Evolutionary conservation across 2,329 filamentous ascomycete species (phyloP), one percentile per base, ranked within the genome.

Genomic region (Trichoderma simmonsii): DNA sequence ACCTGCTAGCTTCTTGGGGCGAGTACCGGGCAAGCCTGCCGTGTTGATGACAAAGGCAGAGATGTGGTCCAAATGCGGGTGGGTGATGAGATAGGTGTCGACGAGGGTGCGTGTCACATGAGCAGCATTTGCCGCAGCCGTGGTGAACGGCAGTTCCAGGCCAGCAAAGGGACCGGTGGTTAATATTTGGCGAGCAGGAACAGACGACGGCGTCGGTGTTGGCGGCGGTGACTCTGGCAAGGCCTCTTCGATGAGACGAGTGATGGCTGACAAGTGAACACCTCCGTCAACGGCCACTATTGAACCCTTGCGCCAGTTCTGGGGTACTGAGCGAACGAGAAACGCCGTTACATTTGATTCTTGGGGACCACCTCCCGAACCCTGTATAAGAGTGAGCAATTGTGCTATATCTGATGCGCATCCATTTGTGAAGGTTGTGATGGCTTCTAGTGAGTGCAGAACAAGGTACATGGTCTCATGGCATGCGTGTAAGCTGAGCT

Each of bases 61-160:
- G 26, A 98, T 90, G 81, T 99, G 96, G 78, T 99, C 96, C 1
- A 99, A 87, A 82, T 99, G 96, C n/a, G 96, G 93, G 81, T 99
- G 96, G 0, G 95, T 99, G 77, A 99, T 94, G 73, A 98, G 89
- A 78, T 95, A 96, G 0, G 94, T 92, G 60, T 95, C 93, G 71
- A 99, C 89, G 62, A 98, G 88, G 71, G 91, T 88, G 70, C 91
- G 88, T 56, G 95, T 90, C 63, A 99, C 86, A 79, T 97, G 87
- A 4, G 92, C 87, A 2, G 94, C 95, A 80, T 98, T 98, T 62
- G 93, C 92, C 60, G 89, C 85, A 0, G 93, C 85, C 0, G 88
- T 91, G 56, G 86, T 82, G 76, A 90, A 85, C 0, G 91, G 91
- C 36, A 98, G 83, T 70, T 90, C 86, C 21, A 98, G 84, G 0